phyloP scores from a whole-genome alignment of 2,329 filamentous ascomycete genomes.

The Basipetospora chlamydospora region DNA sequence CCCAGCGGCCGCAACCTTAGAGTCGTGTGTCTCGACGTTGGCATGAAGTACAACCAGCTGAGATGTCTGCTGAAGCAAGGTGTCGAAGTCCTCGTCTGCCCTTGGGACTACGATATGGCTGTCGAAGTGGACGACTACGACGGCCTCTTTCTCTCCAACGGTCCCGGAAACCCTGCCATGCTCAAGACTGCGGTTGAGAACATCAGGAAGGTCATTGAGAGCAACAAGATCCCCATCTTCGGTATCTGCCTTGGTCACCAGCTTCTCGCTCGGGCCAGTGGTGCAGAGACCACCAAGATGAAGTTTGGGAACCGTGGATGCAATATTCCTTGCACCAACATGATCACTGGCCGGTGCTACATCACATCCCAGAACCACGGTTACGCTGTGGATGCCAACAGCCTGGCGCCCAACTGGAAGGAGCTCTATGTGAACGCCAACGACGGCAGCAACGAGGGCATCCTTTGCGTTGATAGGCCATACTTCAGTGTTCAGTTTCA shows the following conservation, averaged over 20 bases:
- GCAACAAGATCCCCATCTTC: conserved; percentile 76
- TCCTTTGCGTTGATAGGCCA: conserved; percentile 69
- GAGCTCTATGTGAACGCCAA: conserved; percentile 98
- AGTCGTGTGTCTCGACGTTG: conserved; percentile 87
- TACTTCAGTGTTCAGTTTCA: conserved; percentile 99
- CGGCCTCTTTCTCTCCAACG: conserved; percentile 95
- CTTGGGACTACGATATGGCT: conserved; percentile 90
- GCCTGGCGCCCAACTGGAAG: conserved; percentile 65
- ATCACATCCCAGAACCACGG: conserved; percentile 99
- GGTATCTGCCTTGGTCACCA: conserved; percentile 96
- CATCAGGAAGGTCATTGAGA: conserved; percentile 59
- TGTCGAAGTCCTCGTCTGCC: conserved; percentile 85
- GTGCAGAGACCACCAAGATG: conserved; percentile 83
- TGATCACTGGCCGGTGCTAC: conserved; percentile 91
- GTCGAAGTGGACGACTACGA: conserved; percentile 71
- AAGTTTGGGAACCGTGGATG: conserved; percentile 98
- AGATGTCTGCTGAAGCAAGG: conserved; percentile 83
- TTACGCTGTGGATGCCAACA: conserved; percentile 74
- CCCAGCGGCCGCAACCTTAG: conserved; percentile 77
- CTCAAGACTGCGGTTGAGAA: conserved; percentile 68
- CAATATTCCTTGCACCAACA: conserved; percentile 95
- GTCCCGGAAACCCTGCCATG: conserved; percentile 84
- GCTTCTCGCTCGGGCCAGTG: conserved; percentile 74
- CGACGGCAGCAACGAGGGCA: conserved; percentile 95
- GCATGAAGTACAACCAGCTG: conserved; percentile 96